Evolutionary conservation across 768 basidiomycete species (phyloP), one percentile per base, ranked within the genome.

Genomic region (Phylloporus rhodoxanthus): DNA sequence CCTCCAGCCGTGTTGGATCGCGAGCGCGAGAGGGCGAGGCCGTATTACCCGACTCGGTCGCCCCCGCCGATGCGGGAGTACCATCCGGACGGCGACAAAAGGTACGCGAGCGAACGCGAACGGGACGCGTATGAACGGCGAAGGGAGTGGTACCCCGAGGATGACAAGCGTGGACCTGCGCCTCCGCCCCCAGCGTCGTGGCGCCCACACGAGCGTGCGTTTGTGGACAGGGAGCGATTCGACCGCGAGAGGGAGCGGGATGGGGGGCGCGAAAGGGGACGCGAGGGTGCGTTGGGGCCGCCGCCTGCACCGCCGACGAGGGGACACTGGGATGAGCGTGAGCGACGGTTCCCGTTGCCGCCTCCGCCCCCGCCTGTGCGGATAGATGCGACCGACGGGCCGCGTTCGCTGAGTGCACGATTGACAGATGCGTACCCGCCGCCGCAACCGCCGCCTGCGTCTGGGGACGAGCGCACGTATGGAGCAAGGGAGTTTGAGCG

Each of bases 221-320:
- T 56, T 19, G 3, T 55, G 44, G 63, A 65, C 33, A 65, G 73
- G 28, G 73, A 74, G 11, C 63, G 73, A 30, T 71, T 68, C 48
- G 73, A 74, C 5, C 66, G 72, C 29, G 70, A 70, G 11, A 60
- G 60, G 41, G 59, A 61, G 1, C 47, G 72, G 8, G 70, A 61
- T 15, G 75, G 76, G 3, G 75, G 76, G 4, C 70, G 75, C 7
- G 71, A 72, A 8, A 54, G 55, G 17, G 74, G 75, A 5, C 70
- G 70, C 10, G 59, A 57, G 6, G 51, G 37, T 3, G 48, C 36
- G 9, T 10, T 50, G n/a, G 30, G 28, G 28, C 28, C 26, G 0
- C 56, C 56, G 2, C 56, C 60, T 1, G 66, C 66, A 9, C 58
- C 63, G 1, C 60, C 66, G 28, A 58, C 61, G 44, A 57, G 63